Percentiles rank a stretch among this genome's conserved stretches.
Conservation (phyloP, 192 early-diverging fungal genomes). For the Backusella parvicylindrica region DNA sequence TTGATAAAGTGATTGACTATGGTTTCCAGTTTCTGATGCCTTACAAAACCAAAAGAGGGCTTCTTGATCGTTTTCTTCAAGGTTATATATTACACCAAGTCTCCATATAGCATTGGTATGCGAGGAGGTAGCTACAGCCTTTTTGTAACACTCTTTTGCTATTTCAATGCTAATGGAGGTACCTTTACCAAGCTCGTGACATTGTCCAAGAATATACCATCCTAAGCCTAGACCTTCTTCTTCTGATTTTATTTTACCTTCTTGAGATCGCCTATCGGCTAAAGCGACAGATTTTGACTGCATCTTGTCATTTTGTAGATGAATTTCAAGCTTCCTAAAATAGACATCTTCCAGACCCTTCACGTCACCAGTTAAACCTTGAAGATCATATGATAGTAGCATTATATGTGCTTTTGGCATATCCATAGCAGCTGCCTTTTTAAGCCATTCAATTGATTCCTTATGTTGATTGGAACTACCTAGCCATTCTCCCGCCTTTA, state of each 20-base stretch:
- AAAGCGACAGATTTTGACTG: not conserved
- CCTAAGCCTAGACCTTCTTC: slow-evolving; percentile 10
- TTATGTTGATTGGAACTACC: slow-evolving; percentile 2
- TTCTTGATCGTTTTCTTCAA: not conserved
- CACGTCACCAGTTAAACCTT: not conserved
- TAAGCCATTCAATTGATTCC: slow-evolving; percentile 22
- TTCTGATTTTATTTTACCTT: not conserved
- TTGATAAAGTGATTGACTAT: slow-evolving; percentile 16
- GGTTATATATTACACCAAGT: slow-evolving; percentile 5
- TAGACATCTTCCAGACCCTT: not conserved
- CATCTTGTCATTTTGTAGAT: not conserved
- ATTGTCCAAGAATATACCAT: slow-evolving; percentile 22
- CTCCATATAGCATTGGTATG: slow-evolving; percentile 16
- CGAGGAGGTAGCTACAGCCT: not conserved
- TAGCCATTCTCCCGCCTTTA: slow-evolving; percentile 7
- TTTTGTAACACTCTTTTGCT: slow-evolving; percentile 22
- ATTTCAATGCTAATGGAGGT: not conserved
- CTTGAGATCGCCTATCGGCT: not conserved
- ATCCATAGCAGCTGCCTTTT: not conserved
- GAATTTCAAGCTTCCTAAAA: not conserved
- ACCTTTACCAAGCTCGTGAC: slow-evolving; percentile 29
- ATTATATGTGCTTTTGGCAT: slow-evolving; percentile 10
- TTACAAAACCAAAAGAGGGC: slow-evolving; percentile 27
- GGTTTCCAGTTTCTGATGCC: slow-evolving; percentile 17
- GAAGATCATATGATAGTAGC: slow-evolving; percentile 19